phyloP scores from a whole-genome alignment of 2,329 filamentous ascomycete genomes.

The Periglandula ipomoeae region DNA sequence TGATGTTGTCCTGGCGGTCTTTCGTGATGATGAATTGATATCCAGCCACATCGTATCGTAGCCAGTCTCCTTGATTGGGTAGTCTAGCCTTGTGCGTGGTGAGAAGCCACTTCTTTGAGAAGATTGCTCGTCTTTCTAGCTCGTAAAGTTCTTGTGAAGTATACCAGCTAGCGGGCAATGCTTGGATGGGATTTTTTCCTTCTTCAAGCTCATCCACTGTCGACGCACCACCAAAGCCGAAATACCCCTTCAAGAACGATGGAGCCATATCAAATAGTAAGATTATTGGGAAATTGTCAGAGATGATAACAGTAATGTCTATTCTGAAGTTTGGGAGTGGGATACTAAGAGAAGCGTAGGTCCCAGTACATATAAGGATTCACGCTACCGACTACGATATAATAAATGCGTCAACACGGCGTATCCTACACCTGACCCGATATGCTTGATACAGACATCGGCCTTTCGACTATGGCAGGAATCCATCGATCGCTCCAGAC shows the following conservation, averaged over 20 bases:
- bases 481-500: too few species aligned
- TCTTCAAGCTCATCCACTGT: constrained; percentile 16
- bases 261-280: constrained; percentile 7
- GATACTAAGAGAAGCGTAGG: neutral
- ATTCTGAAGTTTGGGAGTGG: neutral
- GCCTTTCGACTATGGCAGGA: neutral
- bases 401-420: too few species aligned
- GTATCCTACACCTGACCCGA: neutral
- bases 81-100: constrained; percentile 44
- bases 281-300: neutral
- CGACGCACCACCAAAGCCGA: constrained; percentile 24
- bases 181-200: constrained; percentile 16
- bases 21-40: constrained; percentile 45
- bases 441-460: neutral
- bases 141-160: constrained; percentile 44
- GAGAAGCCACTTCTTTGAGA: constrained; percentile 47
- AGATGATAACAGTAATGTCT: neutral
- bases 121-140: constrained; percentile 47
- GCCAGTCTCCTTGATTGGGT: constrained; percentile 44
- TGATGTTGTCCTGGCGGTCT: constrained; percentile 42
- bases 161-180: constrained; percentile 44
- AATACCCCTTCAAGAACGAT: constrained; percentile 26
- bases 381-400: neutral
- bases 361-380: neutral
- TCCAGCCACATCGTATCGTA: constrained; percentile 44